Evolutionary conservation across 352 stramenopile genomes (phyloP).

Genomic region (Pythium coloratum): DNA sequence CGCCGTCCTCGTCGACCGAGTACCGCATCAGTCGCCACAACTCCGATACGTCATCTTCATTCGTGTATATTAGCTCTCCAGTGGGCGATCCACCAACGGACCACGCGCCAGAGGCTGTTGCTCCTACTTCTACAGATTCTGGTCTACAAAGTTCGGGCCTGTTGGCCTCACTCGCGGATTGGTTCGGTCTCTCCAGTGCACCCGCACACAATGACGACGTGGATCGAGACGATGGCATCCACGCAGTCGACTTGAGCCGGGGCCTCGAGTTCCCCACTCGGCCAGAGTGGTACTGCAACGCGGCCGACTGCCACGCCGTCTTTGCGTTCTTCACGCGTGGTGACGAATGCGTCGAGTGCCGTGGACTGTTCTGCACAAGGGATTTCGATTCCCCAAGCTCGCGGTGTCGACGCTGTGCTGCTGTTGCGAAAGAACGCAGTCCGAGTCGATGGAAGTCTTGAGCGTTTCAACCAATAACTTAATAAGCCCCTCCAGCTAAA

Average conservation of each 20-base stretch:
- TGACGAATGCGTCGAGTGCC: slow-evolving; percentile 48
- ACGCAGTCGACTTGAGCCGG: background rate
- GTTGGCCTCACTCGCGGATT: slow-evolving; percentile 16
- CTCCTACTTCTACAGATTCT: slow-evolving; percentile 19
- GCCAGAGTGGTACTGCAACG: slow-evolving; percentile 77
- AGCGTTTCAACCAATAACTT: slow-evolving; percentile 23
- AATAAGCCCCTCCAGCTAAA: slow-evolving; percentile 7
- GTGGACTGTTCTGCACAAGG: slow-evolving; percentile 55
- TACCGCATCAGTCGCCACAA: slow-evolving; percentile 34
- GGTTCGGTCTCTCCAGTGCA: slow-evolving; percentile 6
- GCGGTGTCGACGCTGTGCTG: slow-evolving; percentile 8
- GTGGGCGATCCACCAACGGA: slow-evolving; percentile 22
- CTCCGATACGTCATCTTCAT: slow-evolving; percentile 44
- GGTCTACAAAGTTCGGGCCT: slow-evolving; percentile 15
- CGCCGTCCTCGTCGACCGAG: slow-evolving; percentile 10
- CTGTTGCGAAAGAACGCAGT: background rate
- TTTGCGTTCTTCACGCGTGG: slow-evolving; percentile 67
- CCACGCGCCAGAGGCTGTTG: background rate
- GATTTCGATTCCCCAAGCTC: slow-evolving; percentile 33
- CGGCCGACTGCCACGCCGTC: slow-evolving; percentile 51
- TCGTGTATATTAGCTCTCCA: slow-evolving; percentile 50
- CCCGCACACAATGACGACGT: background rate
- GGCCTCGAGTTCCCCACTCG: slow-evolving; percentile 49
- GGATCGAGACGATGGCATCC: background rate
- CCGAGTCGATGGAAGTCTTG: background rate